These are phyloP conservation scores for Borovskyia barvae DNA, from an alignment of 208 protist species.

Conservation along the genomic window DNA sequence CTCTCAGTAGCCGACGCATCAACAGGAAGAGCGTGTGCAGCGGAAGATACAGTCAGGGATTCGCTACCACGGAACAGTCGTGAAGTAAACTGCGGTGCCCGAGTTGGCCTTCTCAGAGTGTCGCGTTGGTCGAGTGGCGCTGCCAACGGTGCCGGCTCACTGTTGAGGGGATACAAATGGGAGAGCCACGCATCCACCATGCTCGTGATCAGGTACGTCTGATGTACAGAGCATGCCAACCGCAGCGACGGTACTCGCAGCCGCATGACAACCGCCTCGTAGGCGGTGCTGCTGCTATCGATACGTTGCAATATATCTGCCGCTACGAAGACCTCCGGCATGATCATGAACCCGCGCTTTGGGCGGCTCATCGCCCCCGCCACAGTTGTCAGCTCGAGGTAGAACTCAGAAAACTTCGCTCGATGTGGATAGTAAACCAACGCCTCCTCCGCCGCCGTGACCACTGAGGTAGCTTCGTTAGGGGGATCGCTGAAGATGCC, in stretches of 20 bases:
- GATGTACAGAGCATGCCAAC: constrained; percentile 64
- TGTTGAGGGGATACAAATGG: constrained; percentile 23
- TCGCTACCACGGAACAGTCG: no score
- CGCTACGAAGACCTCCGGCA: constrained; percentile 68
- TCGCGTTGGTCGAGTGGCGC: no score
- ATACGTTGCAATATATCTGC: constrained; percentile 76
- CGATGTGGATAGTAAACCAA: constrained; percentile 71
- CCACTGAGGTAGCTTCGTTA: background rate
- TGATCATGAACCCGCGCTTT: constrained; percentile 64
- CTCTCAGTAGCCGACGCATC: no score
- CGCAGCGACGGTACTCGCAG: constrained; percentile 65
- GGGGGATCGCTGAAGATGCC: background rate
- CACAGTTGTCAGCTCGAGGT: constrained; percentile 73
- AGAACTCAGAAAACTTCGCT: constrained; percentile 72
- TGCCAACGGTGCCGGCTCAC: no score
- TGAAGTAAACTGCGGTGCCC: no score
- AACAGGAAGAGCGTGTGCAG: no score
- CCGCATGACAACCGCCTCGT: constrained; percentile 70
- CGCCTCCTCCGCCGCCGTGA: constrained; percentile 38
- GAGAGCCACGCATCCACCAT: constrained; percentile 73
- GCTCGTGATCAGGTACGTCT: constrained; percentile 67
- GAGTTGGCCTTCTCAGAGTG: no score
- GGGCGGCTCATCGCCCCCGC: constrained; percentile 49
- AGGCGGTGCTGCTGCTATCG: constrained; percentile 38
- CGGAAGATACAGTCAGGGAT: no score